phyloP scores from a whole-genome alignment of 305 asterid genomes.

The Fraxinus platypoda region DNA sequence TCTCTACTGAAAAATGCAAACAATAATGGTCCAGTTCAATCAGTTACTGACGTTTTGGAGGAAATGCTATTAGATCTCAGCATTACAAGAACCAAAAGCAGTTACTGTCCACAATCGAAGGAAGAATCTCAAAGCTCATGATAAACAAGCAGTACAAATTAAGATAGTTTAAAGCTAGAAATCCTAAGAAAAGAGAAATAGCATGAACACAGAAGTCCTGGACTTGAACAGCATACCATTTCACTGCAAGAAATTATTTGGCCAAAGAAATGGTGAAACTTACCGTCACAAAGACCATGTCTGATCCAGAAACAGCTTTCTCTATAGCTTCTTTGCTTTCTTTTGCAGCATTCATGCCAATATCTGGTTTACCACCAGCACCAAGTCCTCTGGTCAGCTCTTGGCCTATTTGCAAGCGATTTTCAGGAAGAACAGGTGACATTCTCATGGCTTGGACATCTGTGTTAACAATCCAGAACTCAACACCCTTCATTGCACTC shows the following conservation, averaged over 20 bases:
- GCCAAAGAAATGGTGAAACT: not conserved
- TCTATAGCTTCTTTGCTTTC: conserved; percentile 81
- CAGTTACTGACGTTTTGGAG: conserved; percentile 2
- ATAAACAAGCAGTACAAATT: not conserved
- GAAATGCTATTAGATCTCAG: not conserved
- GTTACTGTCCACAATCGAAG: conserved; percentile 1
- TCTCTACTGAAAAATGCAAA: not conserved
- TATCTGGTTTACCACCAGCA: conserved; percentile 97
- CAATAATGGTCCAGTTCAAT: conserved; percentile 7
- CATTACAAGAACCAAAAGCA: not conserved
- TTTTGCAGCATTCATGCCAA: conserved; percentile 86
- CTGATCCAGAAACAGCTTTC: conserved; percentile 69
- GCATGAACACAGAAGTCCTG: conserved; percentile 5
- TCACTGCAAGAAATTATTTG: not conserved
- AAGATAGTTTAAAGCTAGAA: not conserved
- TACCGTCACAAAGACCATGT: conserved; percentile 3
- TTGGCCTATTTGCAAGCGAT: conserved; percentile 86
- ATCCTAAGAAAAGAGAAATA: not conserved
- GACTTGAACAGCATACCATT: not conserved
- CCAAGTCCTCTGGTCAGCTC: conserved; percentile 97
- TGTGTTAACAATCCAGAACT: conserved; percentile 94
- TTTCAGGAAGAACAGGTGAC: conserved; percentile 70
- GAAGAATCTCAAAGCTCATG: not conserved
- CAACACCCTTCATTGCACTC: conserved; percentile 90
- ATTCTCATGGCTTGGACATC: conserved; percentile 90